Conservation (phyloP, 208 protist species). For the Leishmania martiniquensis region DNA sequence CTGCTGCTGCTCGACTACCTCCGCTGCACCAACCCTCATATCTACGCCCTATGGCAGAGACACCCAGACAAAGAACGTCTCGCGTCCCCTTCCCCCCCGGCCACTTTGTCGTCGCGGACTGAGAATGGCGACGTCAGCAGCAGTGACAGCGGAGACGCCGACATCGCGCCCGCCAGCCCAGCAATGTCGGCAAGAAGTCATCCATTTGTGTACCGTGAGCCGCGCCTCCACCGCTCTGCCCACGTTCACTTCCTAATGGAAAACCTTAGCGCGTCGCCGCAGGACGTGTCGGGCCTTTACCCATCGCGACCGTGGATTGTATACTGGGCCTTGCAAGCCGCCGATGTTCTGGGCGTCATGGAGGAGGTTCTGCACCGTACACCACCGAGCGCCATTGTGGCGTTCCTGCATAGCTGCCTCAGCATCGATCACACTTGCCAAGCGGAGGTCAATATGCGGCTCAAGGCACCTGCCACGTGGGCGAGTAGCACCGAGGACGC, state of each 20-base stretch:
- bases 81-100: neutral
- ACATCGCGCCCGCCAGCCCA: neutral
- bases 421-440: constrained; percentile 30
- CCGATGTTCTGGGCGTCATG: constrained; percentile 68
- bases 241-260: constrained; percentile 49
- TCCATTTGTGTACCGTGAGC: constrained; percentile 1
- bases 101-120: neutral
- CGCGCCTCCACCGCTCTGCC: constrained; percentile 10
- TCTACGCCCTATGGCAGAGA: constrained; percentile 46
- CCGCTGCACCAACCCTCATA: constrained; percentile 41
- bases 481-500: neutral
- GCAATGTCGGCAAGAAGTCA: neutral
- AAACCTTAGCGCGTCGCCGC: constrained; percentile 15
- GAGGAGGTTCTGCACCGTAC: constrained; percentile 45
- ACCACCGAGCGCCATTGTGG: constrained; percentile 41
- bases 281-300: constrained; percentile 44
- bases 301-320: constrained; percentile 73
- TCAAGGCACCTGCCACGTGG: neutral
- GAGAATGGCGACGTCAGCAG: neutral
- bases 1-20: constrained; percentile 56
- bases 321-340: constrained; percentile 83
- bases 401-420: constrained; percentile 62
- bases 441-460: constrained; percentile 10
- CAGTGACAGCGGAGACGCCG: neutral
- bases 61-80: constrained; percentile 31